Conservation (phyloP, 192 early-diverging fungal species). For the Chytriomyces sp. region DNA sequence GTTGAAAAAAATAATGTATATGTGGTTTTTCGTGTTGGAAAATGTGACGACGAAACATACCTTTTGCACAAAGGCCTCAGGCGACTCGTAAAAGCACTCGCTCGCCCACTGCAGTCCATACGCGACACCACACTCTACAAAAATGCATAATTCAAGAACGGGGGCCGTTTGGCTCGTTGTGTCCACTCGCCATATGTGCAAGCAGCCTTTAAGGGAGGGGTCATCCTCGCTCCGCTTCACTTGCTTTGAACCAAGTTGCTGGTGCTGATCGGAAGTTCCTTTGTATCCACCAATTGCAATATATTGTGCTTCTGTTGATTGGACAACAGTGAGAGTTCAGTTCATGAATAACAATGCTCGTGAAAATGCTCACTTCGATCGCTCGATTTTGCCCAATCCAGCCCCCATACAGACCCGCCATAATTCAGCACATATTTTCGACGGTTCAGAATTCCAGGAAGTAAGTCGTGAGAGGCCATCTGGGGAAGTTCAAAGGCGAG, state of each 20-base stretch:
- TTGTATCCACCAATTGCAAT: conserved; percentile 45
- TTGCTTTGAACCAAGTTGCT: conserved; percentile 36
- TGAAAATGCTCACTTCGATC: background rate
- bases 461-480: background rate
- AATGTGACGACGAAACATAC: background rate
- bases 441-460: background rate
- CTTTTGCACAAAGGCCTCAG: too few species aligned
- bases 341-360: background rate
- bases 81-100: conserved; percentile 23
- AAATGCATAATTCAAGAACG: conserved; percentile 30
- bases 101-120: conserved; percentile 45
- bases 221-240: background rate
- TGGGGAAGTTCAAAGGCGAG: background rate
- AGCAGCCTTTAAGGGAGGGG: conserved; percentile 32
- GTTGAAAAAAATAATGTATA: background rate
- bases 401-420: conserved; percentile 49
- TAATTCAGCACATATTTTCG: conserved; percentile 36
- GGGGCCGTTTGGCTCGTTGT: conserved; percentile 14
- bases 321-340: background rate
- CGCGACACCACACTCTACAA: conserved; percentile 40
- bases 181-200: conserved; percentile 46
- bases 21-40: background rate
- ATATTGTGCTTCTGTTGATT: conserved; percentile 28
- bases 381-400: conserved; percentile 40
- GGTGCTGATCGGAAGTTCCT: conserved; percentile 31